Base-by-base conservation (phyloP, 2,329 filamentous ascomycete species). In the Penicillium sp. region DNA sequence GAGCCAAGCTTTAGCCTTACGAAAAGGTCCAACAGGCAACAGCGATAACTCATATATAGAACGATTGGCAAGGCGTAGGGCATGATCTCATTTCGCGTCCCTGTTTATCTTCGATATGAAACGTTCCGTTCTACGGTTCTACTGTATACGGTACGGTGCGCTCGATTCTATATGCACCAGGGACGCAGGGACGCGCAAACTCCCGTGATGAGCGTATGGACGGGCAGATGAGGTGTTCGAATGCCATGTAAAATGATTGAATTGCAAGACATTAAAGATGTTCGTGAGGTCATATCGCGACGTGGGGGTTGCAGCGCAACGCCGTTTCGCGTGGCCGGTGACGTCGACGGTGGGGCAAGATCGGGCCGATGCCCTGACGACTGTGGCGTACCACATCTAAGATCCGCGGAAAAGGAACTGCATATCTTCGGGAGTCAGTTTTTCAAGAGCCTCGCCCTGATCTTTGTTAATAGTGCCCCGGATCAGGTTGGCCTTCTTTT, bases 401-500 rank as follows among this genome's bases (percentile, higher is more conserved):
- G 76, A 80, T 44, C 91, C 92, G 31, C 92, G 84, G 81, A 99
- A 99, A 59, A 99, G 77, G 74, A 99, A 99, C 73, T 96, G 89
- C 81, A 99, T 88, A 68, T 99, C 94, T 70, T 92, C 88, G 0
- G 90, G 86, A 13, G 86, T 95, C 55, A 99, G 77, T 50, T 91
- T 92, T 69, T 97, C 90, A 83, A 97, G 89, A 0, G 92, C 90
- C 41, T 88, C 81, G 35, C 65, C 69, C 63, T 94, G 87, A 68
- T 97, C 92, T 39, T 90, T 88, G 71, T 97, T 96, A 71, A 99
- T 92, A 0, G 94, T 99, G 25, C 91, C 92, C 63, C 92, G 90
- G 67, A 99, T 99, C 89, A 99, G 92, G 67, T 88, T 92, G 0
- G 92, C 91, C 77, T 99, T 99, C 82, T 99, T 99, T 77, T 99